phyloP scores from a whole-genome alignment of 2,329 filamentous ascomycete species.

The Monosporascus sp. region DNA sequence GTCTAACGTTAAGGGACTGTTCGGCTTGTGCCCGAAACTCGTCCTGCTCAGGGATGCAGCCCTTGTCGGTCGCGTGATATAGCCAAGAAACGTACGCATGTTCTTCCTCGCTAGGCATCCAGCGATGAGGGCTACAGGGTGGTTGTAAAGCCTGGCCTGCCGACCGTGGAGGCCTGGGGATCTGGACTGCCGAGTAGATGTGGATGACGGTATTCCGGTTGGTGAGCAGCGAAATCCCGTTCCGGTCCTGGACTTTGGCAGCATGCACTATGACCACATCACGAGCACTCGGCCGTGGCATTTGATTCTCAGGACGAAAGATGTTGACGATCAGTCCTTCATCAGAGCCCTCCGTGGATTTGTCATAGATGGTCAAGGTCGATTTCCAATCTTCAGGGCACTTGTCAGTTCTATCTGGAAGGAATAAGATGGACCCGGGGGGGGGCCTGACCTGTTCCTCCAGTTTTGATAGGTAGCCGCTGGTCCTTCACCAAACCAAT shows the following conservation, averaged over 20 bases:
- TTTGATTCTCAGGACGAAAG: conserved; percentile 48
- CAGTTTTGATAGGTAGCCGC: conserved; percentile 45
- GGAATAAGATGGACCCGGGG: not conserved
- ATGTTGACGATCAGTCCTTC: conserved; percentile 47
- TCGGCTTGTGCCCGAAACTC: conserved; percentile 36
- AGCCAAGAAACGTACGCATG: conserved; percentile 42
- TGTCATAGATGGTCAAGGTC: conserved; percentile 55
- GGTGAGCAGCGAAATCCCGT: conserved; percentile 38
- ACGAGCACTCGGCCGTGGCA: conserved; percentile 43
- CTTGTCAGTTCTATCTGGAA: conserved; percentile 7
- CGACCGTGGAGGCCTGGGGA: conserved; percentile 34
- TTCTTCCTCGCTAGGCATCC: conserved; percentile 24
- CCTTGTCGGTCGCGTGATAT: conserved; percentile 39
- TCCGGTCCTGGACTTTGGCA: conserved; percentile 42
- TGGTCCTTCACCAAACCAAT: conserved; percentile 68
- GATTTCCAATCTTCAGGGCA: conserved; percentile 50
- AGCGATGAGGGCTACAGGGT: conserved; percentile 1
- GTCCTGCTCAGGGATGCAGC: conserved; percentile 33
- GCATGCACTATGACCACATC: conserved; percentile 61
- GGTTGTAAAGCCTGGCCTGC: conserved; percentile 28
- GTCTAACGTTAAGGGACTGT: conserved; percentile 37
- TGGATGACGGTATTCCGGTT: conserved; percentile 36
- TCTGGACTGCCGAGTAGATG: conserved; percentile 34
- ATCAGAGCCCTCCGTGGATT: conserved; percentile 40
- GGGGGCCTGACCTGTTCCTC: conserved; percentile 42